Evolutionary conservation across 495 filamentous ascomycete species (phyloP), one percentile per base, ranked within the genome.

Genomic region (Annulohypoxylon maeteangense): DNA sequence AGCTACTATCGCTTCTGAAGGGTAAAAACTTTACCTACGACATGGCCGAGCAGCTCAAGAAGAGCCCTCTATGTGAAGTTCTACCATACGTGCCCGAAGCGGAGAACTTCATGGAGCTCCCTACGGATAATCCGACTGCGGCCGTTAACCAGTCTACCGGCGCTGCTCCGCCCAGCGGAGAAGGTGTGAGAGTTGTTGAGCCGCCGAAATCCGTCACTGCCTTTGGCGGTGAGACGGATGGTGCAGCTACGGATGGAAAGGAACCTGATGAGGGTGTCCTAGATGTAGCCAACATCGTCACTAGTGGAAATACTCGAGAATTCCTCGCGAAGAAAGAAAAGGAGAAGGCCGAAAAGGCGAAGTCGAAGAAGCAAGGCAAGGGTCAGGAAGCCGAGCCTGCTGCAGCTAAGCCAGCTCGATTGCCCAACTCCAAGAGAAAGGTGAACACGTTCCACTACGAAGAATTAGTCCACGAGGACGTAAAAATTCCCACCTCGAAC

Each of bases 1-100:
- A 88, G 51, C 85, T 99, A 8, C 71, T 87, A 31, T 82, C 90
- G 67, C 79, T 97, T 32, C 85, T 99, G 8, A 83, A 86, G 40
- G 68, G 84, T 2, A 90, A 92, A 75, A 88, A 87, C 0, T 95
- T 95, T 70, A 90, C 88, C 6, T 79, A 89, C 23, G 93, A 97
- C 45, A 96, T 98, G 91, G 95, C 93, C 50, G 96, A 99, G 83
- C 93, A 97, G 80, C 80, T 99, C 59, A 99, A 99, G 84, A 90
- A 88, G 74, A 97, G 89, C 68, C 81, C 88, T 20, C 92, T 98
- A 53, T 95, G 94, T 72, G 95, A 99, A 78, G 89, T 98, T 54
- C 82, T 99, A 11, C 89, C 91, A 0, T 86, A 88, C 3, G 91
- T 22, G 82, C 84, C 56, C 79, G 89, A 63, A 48, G 91, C 62